Percentiles rank a stretch among this genome's conserved stretches.
These are phyloP conservation scores for Thalassiosira mediterranea DNA, from an alignment of 352 stramenopile species.

Conservation along the genomic window DNA sequence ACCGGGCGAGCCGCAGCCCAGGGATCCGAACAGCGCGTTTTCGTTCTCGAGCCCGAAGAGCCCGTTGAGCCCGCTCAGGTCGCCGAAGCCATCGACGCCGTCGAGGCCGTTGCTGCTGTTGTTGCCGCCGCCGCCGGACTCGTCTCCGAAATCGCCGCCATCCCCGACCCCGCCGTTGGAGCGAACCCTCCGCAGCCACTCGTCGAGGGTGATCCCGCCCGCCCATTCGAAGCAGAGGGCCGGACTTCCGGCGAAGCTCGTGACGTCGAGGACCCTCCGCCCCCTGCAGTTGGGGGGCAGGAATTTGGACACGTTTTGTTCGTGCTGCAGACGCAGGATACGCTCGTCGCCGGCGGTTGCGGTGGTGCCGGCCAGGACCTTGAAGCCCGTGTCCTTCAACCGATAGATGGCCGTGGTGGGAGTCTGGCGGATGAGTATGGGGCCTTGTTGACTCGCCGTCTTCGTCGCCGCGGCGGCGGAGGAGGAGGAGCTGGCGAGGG, in stretches of 20 bases:
- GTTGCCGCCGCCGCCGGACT: too few species aligned
- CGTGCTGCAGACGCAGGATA: conserved; percentile 9
- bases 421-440: conserved; percentile 5
- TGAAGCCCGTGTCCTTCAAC: conserved; percentile 9
- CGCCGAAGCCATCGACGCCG: too few species aligned
- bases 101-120: too few species aligned
- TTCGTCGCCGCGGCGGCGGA: too few species aligned
- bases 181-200: too few species aligned
- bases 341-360: conserved; percentile 18
- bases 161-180: too few species aligned
- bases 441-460: not conserved
- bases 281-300: conserved; percentile 3
- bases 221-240: conserved; percentile 26
- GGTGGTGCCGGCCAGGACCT: conserved; percentile 2
- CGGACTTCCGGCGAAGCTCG: conserved; percentile 22
- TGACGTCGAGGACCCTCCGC: conserved; percentile 16
- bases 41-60: too few species aligned
- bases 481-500: too few species aligned
- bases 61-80: too few species aligned
- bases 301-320: conserved; percentile 20
- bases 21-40: too few species aligned
- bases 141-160: too few species aligned
- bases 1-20: not conserved
- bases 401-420: conserved; percentile 10
- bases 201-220: conserved; percentile 27